Conservation (phyloP, 352 stramenopile genomes). For the Pythium volutum region DNA sequence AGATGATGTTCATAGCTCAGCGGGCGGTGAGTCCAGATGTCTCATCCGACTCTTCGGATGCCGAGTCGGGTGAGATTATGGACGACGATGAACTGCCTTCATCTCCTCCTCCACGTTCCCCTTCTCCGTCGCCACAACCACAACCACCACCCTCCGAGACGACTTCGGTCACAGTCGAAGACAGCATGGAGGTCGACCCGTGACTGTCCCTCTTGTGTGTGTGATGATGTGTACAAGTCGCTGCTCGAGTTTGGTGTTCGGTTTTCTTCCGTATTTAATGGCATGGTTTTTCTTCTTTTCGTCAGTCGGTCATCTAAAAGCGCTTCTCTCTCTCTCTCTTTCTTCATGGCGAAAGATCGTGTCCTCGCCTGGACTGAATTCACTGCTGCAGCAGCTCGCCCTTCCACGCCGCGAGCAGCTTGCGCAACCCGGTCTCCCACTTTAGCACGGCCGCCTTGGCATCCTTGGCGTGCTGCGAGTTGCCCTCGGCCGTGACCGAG, state of each 20-base stretch:
- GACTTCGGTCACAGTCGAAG: neutral
- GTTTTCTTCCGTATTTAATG: slow-evolving; percentile 22
- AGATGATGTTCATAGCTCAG: neutral
- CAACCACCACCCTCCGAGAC: neutral
- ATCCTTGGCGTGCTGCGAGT: slow-evolving; percentile 41
- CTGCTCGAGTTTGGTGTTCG: neutral
- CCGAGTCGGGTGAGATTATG: slow-evolving; percentile 16
- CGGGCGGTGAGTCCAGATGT: slow-evolving; percentile 15
- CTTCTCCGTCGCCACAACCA: neutral
- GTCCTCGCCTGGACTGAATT: slow-evolving; percentile 9
- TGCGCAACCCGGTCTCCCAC: slow-evolving; percentile 59
- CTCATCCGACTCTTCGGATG: slow-evolving; percentile 8
- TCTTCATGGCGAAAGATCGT: neutral
- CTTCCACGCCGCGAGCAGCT: slow-evolving; percentile 73
- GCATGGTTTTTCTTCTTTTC: neutral
- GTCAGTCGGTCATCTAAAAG: slow-evolving; percentile 1
- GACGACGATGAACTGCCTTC: slow-evolving; percentile 4
- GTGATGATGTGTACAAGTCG: too few species aligned
- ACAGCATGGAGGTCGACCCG: neutral
- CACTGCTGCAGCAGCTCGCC: slow-evolving; percentile 77
- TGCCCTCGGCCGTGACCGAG: slow-evolving; percentile 45
- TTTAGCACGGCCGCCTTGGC: slow-evolving; percentile 58
- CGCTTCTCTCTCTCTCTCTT: neutral
- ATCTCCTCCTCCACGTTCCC: neutral
- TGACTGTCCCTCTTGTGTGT: neutral